phyloP scores from a whole-genome alignment of 2,329 filamentous ascomycete species.

The Nemania bipapillata region DNA sequence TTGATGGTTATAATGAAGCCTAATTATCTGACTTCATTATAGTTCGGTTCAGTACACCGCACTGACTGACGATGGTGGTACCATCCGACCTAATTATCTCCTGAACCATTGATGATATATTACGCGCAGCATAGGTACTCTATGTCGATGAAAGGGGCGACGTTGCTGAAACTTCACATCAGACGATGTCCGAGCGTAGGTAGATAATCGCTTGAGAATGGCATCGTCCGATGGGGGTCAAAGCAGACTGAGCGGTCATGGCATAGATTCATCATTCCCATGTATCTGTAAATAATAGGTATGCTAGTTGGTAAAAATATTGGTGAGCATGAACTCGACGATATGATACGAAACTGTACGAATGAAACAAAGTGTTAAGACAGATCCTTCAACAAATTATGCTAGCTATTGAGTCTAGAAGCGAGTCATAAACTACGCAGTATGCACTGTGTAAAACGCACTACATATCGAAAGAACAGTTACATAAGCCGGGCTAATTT shows the following conservation, averaged over 20 bases:
- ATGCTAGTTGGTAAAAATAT: background rate
- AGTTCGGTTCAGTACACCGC: background rate
- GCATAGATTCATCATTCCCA: background rate
- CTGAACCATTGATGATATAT: background rate
- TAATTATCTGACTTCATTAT: background rate
- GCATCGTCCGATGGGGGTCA: constrained; percentile 8
- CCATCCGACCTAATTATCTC: constrained; percentile 6
- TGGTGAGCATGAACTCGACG: constrained; percentile 2
- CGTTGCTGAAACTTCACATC: constrained; percentile 5
- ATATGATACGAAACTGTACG: background rate
- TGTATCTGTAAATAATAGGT: background rate
- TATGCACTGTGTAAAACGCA: too few species aligned
- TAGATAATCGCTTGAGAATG: constrained; percentile 17
- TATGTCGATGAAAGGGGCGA: background rate
- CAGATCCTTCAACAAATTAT: constrained; percentile 9
- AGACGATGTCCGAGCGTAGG: background rate
- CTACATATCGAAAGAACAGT: too few species aligned
- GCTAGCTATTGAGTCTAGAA: background rate
- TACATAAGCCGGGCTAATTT: background rate
- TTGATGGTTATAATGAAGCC: background rate
- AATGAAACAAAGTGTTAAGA: constrained; percentile 1
- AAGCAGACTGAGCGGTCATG: constrained; percentile 1
- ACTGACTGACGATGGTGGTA: background rate
- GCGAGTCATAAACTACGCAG: too few species aligned
- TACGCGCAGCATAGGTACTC: background rate